Conservation (phyloP, 495 filamentous ascomycete species). For the Penicillium canariense region DNA sequence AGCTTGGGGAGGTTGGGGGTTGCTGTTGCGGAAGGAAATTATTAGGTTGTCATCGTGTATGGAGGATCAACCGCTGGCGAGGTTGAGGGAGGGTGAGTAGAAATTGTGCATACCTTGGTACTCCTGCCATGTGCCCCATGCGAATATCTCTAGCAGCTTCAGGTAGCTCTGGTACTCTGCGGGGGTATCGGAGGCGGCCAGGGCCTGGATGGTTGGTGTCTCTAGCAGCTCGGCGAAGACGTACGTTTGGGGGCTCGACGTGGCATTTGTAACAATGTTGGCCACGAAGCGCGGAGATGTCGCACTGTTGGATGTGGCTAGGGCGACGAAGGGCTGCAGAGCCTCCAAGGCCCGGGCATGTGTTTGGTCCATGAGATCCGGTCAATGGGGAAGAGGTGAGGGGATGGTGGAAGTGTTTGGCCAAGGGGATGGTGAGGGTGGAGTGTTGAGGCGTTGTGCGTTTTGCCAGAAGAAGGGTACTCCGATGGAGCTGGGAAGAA, state of each 20-base stretch:
- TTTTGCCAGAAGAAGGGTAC: not conserved
- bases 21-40: not conserved
- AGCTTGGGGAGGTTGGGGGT: slow-evolving; percentile 63
- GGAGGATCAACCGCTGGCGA: not conserved
- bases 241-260: slow-evolving; percentile 81
- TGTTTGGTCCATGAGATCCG: slow-evolving; percentile 68
- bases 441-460: not conserved
- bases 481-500: not conserved
- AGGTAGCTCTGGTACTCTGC: slow-evolving; percentile 57
- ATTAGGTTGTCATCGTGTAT: not conserved
- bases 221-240: slow-evolving; percentile 93
- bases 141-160: slow-evolving; percentile 83
- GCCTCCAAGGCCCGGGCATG: slow-evolving; percentile 77
- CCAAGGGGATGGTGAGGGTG: slow-evolving; percentile 9
- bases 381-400: slow-evolving; percentile 16
- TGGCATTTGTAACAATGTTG: slow-evolving; percentile 84
- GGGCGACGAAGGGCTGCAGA: slow-evolving; percentile 82
- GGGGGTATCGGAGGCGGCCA: slow-evolving; percentile 49
- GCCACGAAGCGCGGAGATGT: slow-evolving; percentile 78
- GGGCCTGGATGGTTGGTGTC: slow-evolving; percentile 73
- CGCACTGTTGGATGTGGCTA: slow-evolving; percentile 71
- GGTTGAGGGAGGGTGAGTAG: not conserved
- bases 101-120: slow-evolving; percentile 58
- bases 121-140: slow-evolving; percentile 82
- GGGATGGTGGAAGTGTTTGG: not conserved